Percentiles rank a stretch among this genome's conserved stretches.
These are phyloP conservation scores for Rhizopus delemar DNA, from an alignment of 371 early-diverging fungal genomes.

Conservation along the genomic window DNA sequence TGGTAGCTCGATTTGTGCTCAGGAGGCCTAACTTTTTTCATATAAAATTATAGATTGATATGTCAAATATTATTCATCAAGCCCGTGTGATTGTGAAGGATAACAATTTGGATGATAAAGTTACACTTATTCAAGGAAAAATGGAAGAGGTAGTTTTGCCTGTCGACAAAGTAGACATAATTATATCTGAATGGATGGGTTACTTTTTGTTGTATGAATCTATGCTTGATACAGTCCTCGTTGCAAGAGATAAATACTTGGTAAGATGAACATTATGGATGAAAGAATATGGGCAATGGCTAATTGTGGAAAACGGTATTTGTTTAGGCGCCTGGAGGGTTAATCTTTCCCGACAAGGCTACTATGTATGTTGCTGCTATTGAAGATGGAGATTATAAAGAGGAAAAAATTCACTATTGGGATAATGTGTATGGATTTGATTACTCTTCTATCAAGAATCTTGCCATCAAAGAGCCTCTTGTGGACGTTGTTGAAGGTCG, in stretches of 20 bases:
- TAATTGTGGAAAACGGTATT: too few species aligned
- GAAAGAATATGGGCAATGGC: neutral
- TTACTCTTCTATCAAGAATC: conserved; percentile 86
- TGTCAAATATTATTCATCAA: conserved; percentile 94
- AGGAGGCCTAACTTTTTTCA: neutral
- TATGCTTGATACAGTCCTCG: conserved; percentile 97
- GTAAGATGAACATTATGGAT: conserved; percentile 27
- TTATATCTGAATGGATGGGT: conserved; percentile 99
- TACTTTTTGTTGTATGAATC: conserved; percentile 97
- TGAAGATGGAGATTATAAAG: conserved; percentile 93
- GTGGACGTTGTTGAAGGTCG: conserved; percentile 90
- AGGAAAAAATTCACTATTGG: conserved; percentile 93
- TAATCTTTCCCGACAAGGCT: conserved; percentile 93
- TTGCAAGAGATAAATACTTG: conserved; percentile 94
- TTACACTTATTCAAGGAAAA: conserved; percentile 92
- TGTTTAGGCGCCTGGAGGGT: conserved; percentile 62
- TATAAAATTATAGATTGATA: conserved; percentile 70
- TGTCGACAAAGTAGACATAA: conserved; percentile 89
- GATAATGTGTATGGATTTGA: conserved; percentile 93
- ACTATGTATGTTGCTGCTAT: conserved; percentile 90
- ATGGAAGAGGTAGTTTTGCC: conserved; percentile 94
- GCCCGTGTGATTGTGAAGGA: conserved; percentile 89
- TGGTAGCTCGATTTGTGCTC: too few species aligned
- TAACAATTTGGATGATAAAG: conserved; percentile 80
- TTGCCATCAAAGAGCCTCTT: conserved; percentile 87